Conservation (phyloP, 2,329 filamentous ascomycete genomes). For the Penicillium sp. region DNA sequence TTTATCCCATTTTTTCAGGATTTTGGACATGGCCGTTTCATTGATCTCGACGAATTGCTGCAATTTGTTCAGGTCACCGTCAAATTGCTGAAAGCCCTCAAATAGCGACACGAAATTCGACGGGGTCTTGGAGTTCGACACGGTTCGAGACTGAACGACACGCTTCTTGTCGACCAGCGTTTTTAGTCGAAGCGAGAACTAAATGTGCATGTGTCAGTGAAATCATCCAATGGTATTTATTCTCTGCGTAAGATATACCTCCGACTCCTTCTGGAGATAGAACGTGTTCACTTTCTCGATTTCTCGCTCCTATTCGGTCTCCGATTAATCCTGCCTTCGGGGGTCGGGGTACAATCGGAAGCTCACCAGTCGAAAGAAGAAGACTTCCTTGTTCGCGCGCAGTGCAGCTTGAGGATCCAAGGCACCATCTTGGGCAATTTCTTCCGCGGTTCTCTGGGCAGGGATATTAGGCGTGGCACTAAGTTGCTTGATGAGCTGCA, state of each 20-base stretch:
- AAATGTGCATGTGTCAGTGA: background rate
- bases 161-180: constrained; percentile 94
- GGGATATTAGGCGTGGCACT: constrained; percentile 82
- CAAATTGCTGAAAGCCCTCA: constrained; percentile 96
- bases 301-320: constrained; percentile 70
- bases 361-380: constrained; percentile 90
- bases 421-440: constrained; percentile 40
- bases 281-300: constrained; percentile 98
- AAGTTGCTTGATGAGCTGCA: constrained; percentile 94
- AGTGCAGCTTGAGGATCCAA: constrained; percentile 77
- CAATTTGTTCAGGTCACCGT: constrained; percentile 91
- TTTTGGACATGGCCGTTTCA: constrained; percentile 95
- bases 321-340: background rate
- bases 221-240: background rate
- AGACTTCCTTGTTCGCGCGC: constrained; percentile 95
- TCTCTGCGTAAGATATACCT: constrained; percentile 54
- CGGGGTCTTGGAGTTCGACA: constrained; percentile 75
- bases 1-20: constrained; percentile 99
- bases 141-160: constrained; percentile 72
- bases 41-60: constrained; percentile 98
- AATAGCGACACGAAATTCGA: constrained; percentile 92
- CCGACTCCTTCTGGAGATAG: constrained; percentile 95
- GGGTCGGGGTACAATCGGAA: background rate
- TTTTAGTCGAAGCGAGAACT: constrained; percentile 90
- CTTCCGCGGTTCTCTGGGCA: constrained; percentile 60